Evolutionary conservation across 768 basidiomycete genomes (phyloP).

Genomic region (Cystobasidium onofrii): DNA sequence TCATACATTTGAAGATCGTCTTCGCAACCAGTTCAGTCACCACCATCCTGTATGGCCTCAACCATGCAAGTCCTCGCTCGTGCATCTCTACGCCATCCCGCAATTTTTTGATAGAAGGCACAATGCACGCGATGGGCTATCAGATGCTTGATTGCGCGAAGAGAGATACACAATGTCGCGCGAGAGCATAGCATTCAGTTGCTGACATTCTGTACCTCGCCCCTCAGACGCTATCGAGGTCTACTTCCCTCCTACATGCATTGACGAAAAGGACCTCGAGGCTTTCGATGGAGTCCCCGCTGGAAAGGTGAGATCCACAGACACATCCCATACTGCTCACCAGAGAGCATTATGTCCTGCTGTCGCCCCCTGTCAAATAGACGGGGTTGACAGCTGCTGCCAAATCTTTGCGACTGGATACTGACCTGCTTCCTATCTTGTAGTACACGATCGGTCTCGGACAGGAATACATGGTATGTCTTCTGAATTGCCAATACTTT

Average conservation of each 20-base stretch:
- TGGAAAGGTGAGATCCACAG: slow-evolving; percentile 62
- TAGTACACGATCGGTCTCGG: slow-evolving; percentile 93
- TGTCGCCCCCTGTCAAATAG: too few species aligned
- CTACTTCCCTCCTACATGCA: slow-evolving; percentile 81
- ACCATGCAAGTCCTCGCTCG: neutral
- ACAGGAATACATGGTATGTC: slow-evolving; percentile 80
- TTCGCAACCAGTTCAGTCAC: too few species aligned
- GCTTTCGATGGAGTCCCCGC: slow-evolving; percentile 84
- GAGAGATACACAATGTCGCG: neutral
- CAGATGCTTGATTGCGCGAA: neutral
- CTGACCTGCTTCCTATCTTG: neutral
- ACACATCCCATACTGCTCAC: too few species aligned
- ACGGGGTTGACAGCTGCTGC: too few species aligned
- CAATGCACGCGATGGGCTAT: neutral
- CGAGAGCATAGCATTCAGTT: neutral
- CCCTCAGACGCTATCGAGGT: slow-evolving; percentile 61
- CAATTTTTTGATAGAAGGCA: neutral
- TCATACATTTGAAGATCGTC: too few species aligned
- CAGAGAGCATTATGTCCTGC: too few species aligned
- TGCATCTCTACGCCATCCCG: neutral
- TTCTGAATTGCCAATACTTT: too few species aligned
- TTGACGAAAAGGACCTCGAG: slow-evolving; percentile 91
- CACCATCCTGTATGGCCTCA: neutral
- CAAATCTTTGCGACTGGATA: neutral
- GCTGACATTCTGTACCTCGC: neutral